Evolutionary conservation across 1,139 yeast species (phyloP), one percentile per base, ranked within the genome.

Genomic region (Zygotorulaspora mrakii): DNA sequence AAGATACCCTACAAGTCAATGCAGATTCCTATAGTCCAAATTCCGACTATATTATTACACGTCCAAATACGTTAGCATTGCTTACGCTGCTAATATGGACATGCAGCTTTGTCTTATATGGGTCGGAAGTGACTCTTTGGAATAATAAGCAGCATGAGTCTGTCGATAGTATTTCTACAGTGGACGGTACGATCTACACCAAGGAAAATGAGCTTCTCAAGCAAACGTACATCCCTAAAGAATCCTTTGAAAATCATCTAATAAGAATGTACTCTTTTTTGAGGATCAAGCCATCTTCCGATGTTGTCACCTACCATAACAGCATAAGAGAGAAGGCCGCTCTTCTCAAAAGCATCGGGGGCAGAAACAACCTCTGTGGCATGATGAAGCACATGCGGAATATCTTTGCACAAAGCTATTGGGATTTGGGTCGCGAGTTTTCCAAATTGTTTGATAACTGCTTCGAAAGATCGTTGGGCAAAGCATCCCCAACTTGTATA

Each of bases 371-470:
- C 40, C 65, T 79, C 32, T 68, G 76, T 44, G 87, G 87, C 0
- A 59, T 81, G 31, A 66, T 81, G 47, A 68, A 67, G 35, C 60
- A 75, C 47, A 67, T 79, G 18, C 73, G 76, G 1, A 61, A 65
- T 3, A 65, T 67, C 43, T 63, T 76, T 48, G 57, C 66, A 46
- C 65, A 64, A 33, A 70, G 80, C 51, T 77, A 76, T 49, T 80
- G 82, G 79, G 78, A 77, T 37, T 66, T 78, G 23, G 75, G 78
- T 4, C 66, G 74, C 43, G 87, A 80, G 50, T 70, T 76, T 50
- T 77, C 82, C 2, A 71, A 71, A 46, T 64, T 81, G 46, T 66
- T 79, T 17, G 63, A 71, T 35, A 77, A 79, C 53, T 79, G 84
- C 61, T 74, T 75, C 9, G 70, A 70, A 37, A 64, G 86, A 50